Conservation (phyloP, 768 basidiomycete genomes). For the Rhodocollybia butyracea region DNA sequence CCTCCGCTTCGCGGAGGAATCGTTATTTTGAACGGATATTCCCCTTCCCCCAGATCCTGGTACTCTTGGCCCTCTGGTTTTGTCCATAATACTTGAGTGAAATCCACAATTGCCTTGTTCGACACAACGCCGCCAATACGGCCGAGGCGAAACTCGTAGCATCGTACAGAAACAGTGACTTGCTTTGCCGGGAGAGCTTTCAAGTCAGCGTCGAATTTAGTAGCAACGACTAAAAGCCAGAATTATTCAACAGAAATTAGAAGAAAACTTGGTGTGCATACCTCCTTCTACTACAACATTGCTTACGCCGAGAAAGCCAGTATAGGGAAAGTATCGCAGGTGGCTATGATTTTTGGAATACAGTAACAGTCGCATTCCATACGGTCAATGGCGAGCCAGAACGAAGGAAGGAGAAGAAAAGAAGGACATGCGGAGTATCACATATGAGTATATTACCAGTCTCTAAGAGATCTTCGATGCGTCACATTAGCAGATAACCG, state of each 20-base stretch:
- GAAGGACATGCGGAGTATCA: constrained; percentile 22
- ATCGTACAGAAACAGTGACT: constrained; percentile 72
- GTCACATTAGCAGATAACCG: constrained; percentile 5
- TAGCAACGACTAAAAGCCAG: constrained; percentile 50
- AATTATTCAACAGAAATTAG: constrained; percentile 12
- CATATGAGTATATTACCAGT: constrained; percentile 26
- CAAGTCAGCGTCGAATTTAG: constrained; percentile 65
- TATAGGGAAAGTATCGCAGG: constrained; percentile 65
- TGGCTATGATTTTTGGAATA: constrained; percentile 8
- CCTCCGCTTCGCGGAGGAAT: constrained; percentile 61
- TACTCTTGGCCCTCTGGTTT: constrained; percentile 56
- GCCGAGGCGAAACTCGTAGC: constrained; percentile 75
- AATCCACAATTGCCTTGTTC: constrained; percentile 67
- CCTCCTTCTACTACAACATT: constrained; percentile 76
- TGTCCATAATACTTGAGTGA: constrained; percentile 65
- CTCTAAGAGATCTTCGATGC: constrained; percentile 4
- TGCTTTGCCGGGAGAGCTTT: constrained; percentile 66
- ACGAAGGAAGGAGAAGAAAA: constrained; percentile 19
- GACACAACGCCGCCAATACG: constrained; percentile 48
- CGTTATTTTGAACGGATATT: constrained; percentile 68
- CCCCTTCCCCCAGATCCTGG: constrained; percentile 59
- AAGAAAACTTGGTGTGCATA: constrained; percentile 27
- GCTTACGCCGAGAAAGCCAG: constrained; percentile 79
- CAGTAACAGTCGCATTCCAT: constrained; percentile 3
- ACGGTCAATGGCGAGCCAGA: constrained; percentile 14